Base-by-base conservation (phyloP, 75 land plant genomes). In the Adiantum capillusveneris region DNA sequence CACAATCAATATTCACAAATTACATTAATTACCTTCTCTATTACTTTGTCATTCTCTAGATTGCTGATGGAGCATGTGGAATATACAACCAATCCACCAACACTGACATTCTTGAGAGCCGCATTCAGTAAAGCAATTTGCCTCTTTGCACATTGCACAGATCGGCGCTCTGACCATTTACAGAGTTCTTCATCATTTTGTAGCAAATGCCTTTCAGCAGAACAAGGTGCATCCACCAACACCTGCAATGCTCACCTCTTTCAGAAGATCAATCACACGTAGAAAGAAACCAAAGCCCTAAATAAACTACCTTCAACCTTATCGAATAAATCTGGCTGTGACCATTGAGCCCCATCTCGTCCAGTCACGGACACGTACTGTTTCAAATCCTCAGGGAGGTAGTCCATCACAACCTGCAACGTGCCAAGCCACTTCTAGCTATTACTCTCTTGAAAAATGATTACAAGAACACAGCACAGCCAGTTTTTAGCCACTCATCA, bases 191-290 rank as follows among this genome's bases (percentile, higher is more conserved):
- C 30, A n/a, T 25, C 6, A 24, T 56, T 27, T 6, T 29, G 58
- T 29, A 56, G 28, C 18, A 56, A 27, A 27, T 56, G 58, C 6
- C 58, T 25, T 18, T 56, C 58, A 22, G 58, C 6, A 56, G 58
- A 56, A 56, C 58, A 56, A 25, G 58, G 58, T 18, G 58, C 58
- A 56, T 56, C 58, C 6, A 56, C 58, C 28, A 56, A 29, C 6
- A 56, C 58, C 58, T 56, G 13, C 19, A 56, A 2, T 22, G 2
- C 13, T 2, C 6, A 25, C 58, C 18, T 24, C 3, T 50, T 3
- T 21, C 25, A 50, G 52, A 50, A 5, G 11, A 50, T 50, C 25
- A 25, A 5, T 3, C 52, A 50, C 7, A 25, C 3, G 21, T 6
- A 43, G 12, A 12, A 43, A 12, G 17, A 43, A 43, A 43, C 17